A percentile compares a stretch with the other conserved stretches of the same genome.
Evolutionary conservation across 495 filamentous ascomycete species (phyloP).

Genomic region (Immersiella caudata): DNA sequence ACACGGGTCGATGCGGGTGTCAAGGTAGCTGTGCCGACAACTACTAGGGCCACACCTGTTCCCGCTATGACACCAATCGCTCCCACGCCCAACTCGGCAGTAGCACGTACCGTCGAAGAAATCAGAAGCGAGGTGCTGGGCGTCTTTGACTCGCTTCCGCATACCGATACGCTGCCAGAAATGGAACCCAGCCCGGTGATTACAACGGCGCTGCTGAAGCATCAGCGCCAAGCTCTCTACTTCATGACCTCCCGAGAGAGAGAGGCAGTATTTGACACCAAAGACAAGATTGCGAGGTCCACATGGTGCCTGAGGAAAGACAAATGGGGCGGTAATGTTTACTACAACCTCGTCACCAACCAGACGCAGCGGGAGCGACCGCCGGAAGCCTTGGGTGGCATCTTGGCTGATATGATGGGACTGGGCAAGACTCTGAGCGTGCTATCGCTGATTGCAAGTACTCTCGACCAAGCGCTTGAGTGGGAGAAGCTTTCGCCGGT

Average conservation of each 20-base stretch:
- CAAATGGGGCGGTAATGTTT: constrained; percentile 59
- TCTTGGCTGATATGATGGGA: constrained; percentile 98
- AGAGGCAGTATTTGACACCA: constrained; percentile 37
- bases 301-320: constrained; percentile 67
- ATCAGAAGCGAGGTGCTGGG: constrained; percentile 79
- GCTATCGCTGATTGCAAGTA: constrained; percentile 70
- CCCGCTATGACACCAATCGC: not conserved
- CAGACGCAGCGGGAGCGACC: constrained; percentile 65
- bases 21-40: constrained; percentile 66
- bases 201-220: constrained; percentile 71
- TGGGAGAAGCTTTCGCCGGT: constrained; percentile 56
- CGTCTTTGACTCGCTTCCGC: constrained; percentile 81
- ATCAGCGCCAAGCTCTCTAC: constrained; percentile 89
- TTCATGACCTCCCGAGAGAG: constrained; percentile 87
- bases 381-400: constrained; percentile 74
- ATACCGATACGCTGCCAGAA: constrained; percentile 73
- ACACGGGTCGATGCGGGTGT: constrained; percentile 64
- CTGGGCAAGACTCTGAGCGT: constrained; percentile 93
- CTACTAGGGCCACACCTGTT: constrained; percentile 48
- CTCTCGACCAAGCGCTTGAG: constrained; percentile 58
- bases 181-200: constrained; percentile 67
- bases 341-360: constrained; percentile 83
- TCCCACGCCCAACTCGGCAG: constrained; percentile 26
- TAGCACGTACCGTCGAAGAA: constrained; percentile 73
- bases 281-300: constrained; percentile 62